Evolutionary conservation across 23 red algal species (phyloP), one percentile per base, ranked within the genome.

Genomic region (Gracilaria vermiculophylla): DNA sequence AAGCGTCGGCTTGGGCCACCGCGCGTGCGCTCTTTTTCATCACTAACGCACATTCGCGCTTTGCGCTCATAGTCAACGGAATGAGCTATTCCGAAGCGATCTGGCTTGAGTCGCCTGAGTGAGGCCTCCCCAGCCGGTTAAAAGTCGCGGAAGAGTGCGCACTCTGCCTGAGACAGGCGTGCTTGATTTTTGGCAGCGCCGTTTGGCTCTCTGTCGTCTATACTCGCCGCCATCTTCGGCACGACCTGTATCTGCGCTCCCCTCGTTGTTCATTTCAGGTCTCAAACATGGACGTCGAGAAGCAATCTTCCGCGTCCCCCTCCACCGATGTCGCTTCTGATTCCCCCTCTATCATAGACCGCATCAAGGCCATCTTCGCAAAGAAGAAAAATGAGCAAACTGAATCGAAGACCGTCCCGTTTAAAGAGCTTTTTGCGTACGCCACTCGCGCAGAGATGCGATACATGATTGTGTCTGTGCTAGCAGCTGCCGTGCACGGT

Each of bases 401-500:
- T 10, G 53, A 54, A 25, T 24, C 55, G 35, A 66, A 74, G 31
- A 73, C 89, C 13, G 82, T 94, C 19, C 47, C 82, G 19, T 78
- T 82, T 69, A 34, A 34, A 25, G 77, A 72, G 33, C 77, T 97
- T 44, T 87, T 97, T 81, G 67, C 57, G 1, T 88, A 83, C 76
- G 57, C 88, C 29, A 78, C 58, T 60, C 70, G 49, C 42, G 32
- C 49, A 28, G 79, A 94, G 34, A 80, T 62, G 47, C 33, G 51
- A 32, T 76, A 86, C 73, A 85, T 94, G 70, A 3, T 58, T 27
- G 77, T 94, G 37, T 85, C 91, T 19, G 37, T 70, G 2, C 21
- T 87, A 23, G 64, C 92, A 9, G 83, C 92, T 49, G 58, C 88
- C 1, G 49, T 82, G 53, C 89, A 98, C 36, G 96, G 96, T 44